These are phyloP conservation scores for Blastocystis sp. DNA, from an alignment of 352 stramenopile species.

Conservation along the genomic window DNA sequence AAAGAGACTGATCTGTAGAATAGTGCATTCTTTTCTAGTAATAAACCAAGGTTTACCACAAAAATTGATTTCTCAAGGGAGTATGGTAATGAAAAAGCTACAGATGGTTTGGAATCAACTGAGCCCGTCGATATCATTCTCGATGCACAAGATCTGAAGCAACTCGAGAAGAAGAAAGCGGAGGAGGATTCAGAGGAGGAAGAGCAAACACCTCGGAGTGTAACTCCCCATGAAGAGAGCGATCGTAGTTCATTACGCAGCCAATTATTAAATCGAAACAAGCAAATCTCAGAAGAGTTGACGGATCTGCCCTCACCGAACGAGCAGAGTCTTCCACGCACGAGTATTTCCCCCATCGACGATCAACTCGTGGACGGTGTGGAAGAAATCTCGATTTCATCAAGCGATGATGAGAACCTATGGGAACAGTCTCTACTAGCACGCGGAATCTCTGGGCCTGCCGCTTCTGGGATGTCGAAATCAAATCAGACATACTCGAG, in stretches of 20 bases:
- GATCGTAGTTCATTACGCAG: not conserved
- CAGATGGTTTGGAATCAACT: conserved; percentile 20
- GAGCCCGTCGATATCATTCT: not conserved
- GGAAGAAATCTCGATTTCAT: not conserved
- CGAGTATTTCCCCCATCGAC: not conserved
- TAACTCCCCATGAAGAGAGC: not conserved
- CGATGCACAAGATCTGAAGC: not conserved
- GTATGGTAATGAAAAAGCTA: not conserved
- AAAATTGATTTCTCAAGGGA: not conserved
- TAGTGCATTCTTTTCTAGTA: not conserved
- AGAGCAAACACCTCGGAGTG: not conserved
- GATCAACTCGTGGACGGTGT: not conserved
- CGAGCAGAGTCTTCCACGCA: not conserved
- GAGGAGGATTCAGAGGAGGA: not conserved
- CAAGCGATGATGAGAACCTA: conserved; percentile 1
- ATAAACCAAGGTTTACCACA: not conserved
- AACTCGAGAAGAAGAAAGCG: not conserved
- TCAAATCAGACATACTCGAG: not conserved
- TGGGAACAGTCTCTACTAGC: conserved; percentile 14
- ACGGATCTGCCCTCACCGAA: too few relatives aligned
- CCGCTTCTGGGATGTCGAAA: not conserved
- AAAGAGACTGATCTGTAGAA: not conserved
- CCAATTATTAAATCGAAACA: not conserved
- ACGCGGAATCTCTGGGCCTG: not conserved
- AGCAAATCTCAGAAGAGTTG: not conserved